These are phyloP conservation scores for Colletotrichum shisoi DNA, from an alignment of 2,329 filamentous ascomycete species.

Conservation along the genomic window DNA sequence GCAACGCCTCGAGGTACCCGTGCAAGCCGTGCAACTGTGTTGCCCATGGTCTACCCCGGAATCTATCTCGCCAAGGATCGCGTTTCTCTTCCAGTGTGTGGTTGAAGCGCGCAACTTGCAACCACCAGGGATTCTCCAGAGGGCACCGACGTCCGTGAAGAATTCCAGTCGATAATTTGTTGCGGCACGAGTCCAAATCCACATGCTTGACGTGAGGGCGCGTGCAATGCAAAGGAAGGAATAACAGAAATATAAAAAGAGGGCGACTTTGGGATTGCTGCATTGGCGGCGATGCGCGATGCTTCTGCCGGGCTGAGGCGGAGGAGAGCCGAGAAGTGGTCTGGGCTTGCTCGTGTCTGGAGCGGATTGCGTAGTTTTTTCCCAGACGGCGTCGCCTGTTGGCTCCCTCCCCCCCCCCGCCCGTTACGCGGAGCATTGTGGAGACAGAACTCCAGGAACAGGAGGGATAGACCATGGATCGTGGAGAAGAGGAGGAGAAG, in stretches of 20 bases:
- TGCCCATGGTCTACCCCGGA: constrained; percentile 17
- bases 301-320: constrained; percentile 29
- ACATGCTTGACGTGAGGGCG: constrained; percentile 18
- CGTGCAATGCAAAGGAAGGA: background rate
- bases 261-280: constrained; percentile 6
- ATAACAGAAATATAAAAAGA: background rate
- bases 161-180: constrained; percentile 18
- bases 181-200: constrained; percentile 5
- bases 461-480: constrained; percentile 3
- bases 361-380: constrained; percentile 25
- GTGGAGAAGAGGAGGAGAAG: constrained; percentile 16
- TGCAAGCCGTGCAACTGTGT: background rate
- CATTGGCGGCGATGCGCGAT: constrained; percentile 12
- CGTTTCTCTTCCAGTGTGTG: constrained; percentile 6
- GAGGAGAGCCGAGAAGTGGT: constrained; percentile 25
- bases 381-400: constrained; percentile 17
- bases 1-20: constrained; percentile 2
- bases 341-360: constrained; percentile 25
- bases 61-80: constrained; percentile 23
- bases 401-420: constrained; percentile 8
- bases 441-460: constrained; percentile 21
- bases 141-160: background rate
- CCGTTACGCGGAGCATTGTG: constrained; percentile 30
- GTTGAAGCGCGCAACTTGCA: constrained; percentile 26
- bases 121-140: constrained; percentile 6